phyloP scores from a whole-genome alignment of 805 yeast genomes.

The Suhomyces tanzawaensis region DNA sequence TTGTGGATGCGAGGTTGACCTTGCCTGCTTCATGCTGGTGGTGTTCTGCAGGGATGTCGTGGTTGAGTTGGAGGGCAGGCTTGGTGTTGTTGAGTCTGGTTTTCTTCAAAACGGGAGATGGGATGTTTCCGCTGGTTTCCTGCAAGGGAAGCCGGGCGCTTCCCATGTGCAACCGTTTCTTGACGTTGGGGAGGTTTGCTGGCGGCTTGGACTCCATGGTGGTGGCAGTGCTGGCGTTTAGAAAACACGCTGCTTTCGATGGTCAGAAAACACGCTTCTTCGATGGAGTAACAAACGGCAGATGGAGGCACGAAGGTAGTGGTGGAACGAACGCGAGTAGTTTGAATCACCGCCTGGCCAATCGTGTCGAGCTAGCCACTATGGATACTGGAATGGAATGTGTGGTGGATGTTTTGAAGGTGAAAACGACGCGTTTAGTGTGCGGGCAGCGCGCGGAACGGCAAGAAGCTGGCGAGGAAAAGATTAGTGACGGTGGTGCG shows the following conservation, averaged over 20 bases:
- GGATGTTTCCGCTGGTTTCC: conserved; percentile 40
- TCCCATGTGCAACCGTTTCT: conserved; percentile 11
- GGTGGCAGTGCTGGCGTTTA: neutral
- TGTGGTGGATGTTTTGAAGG: neutral
- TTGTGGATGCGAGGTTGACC: neutral
- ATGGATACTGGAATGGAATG: neutral
- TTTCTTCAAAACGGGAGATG: conserved; percentile 35
- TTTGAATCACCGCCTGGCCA: too few species aligned
- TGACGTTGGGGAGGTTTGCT: conserved; percentile 4
- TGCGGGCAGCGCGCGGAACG: neutral
- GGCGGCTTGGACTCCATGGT: conserved; percentile 1
- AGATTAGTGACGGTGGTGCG: too few species aligned
- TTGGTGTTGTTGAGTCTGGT: conserved; percentile 19
- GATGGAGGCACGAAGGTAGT: too few species aligned
- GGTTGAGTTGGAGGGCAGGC: neutral
- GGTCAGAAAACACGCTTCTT: too few species aligned
- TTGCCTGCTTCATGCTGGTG: neutral
- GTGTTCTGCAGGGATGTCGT: neutral
- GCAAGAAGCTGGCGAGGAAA: neutral
- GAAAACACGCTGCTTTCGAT: too few species aligned
- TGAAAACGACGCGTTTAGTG: conserved; percentile 3
- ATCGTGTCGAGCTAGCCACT: too few species aligned
- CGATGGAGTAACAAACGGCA: too few species aligned
- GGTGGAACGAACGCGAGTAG: too few species aligned
- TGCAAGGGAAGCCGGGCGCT: conserved; percentile 33